phyloP scores from a whole-genome alignment of 139 green algal genomes.

The Pleodorina starrii region DNA sequence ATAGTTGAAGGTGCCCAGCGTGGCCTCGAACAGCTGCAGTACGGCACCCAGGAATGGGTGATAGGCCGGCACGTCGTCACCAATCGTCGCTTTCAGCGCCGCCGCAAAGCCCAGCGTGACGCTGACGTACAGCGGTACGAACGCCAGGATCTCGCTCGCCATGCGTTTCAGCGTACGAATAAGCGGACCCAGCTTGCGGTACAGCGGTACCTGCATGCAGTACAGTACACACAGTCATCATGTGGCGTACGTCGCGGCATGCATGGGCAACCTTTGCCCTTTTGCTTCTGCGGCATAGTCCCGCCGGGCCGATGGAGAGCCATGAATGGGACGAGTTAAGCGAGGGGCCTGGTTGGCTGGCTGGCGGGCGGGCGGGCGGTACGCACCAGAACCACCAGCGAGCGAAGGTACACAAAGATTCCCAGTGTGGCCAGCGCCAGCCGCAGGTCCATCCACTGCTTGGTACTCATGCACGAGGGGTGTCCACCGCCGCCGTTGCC shows the following conservation, averaged over 20 bases:
- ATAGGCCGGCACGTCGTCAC: not conserved
- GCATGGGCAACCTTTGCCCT: too few relatives aligned
- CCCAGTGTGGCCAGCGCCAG: not conserved
- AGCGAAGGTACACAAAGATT: conserved; percentile 36
- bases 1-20: not conserved
- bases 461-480: not conserved
- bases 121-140: conserved; percentile 36
- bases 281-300: too few relatives aligned
- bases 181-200: conserved; percentile 32
- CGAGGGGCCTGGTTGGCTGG: too few relatives aligned
- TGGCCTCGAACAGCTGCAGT: conserved; percentile 18
- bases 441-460: not conserved
- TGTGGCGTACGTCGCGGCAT: too few relatives aligned
- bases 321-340: too few relatives aligned
- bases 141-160: conserved; percentile 42
- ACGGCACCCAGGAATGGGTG: not conserved
- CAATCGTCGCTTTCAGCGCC: not conserved
- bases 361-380: too few relatives aligned
- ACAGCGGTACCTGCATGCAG: conserved; percentile 36
- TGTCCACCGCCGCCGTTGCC: not conserved
- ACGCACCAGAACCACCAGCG: conserved; percentile 3
- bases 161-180: conserved; percentile 45
- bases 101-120: conserved; percentile 20
- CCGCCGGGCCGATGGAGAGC: too few relatives aligned
- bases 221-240: too few relatives aligned